Evolutionary conservation across 805 yeast species (phyloP).

Genomic region (Novakomyces olei): DNA sequence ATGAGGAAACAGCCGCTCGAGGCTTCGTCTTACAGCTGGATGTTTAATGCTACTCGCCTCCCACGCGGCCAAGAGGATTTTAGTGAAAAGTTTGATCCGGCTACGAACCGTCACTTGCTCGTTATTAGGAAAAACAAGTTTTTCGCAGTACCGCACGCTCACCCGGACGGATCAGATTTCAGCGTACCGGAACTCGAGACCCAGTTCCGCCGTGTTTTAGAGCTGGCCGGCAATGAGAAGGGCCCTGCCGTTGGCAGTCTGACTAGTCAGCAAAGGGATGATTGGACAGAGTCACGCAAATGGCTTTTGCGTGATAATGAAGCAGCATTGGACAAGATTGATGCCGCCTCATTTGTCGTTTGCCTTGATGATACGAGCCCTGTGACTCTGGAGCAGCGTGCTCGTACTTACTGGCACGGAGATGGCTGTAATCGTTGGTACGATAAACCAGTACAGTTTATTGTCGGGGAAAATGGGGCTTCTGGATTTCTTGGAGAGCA

Average conservation of each 20-base stretch:
- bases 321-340: conserved; percentile 41
- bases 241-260: conserved; percentile 46
- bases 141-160: conserved; percentile 38
- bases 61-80: conserved; percentile 42
- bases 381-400: conserved; percentile 57
- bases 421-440: conserved; percentile 73
- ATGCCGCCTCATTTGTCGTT: conserved; percentile 56
- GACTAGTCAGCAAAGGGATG: conserved; percentile 69
- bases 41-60: conserved; percentile 76
- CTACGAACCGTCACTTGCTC: conserved; percentile 39
- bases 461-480: conserved; percentile 58
- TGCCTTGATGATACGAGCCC: conserved; percentile 59
- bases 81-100: conserved; percentile 25
- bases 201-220: conserved; percentile 36
- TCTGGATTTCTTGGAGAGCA: conserved; percentile 94
- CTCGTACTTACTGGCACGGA: conserved; percentile 86
- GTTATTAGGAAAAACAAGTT: conserved; percentile 59
- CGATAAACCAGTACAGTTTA: conserved; percentile 77
- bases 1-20: conserved; percentile 67
- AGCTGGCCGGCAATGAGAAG: conserved; percentile 19
- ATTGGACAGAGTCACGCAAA: conserved; percentile 41
- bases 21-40: conserved; percentile 75
- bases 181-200: conserved; percentile 21
- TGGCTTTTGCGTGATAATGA: conserved; percentile 34
- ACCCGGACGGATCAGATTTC: conserved; percentile 17